phyloP scores from a whole-genome alignment of 805 yeast genomes.

The Cyberlindnera samutprakarnensis region DNA sequence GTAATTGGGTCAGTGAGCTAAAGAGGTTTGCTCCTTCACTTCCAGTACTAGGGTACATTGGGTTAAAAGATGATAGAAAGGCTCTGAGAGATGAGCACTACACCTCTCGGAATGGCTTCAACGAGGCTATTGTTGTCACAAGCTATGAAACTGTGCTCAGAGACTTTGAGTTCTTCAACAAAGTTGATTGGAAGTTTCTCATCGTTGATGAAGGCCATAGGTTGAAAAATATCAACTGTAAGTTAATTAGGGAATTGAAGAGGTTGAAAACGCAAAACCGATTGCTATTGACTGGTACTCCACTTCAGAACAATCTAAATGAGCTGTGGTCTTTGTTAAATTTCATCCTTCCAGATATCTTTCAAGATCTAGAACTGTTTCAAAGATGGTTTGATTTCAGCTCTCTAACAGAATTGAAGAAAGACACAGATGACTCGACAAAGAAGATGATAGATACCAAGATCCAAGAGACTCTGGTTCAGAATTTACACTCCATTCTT shows the following conservation, averaged over 20 bases:
- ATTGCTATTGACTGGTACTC: conserved; percentile 88
- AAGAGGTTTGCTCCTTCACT: conserved; percentile 64
- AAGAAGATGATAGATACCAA: conserved; percentile 48
- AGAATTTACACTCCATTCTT: conserved; percentile 77
- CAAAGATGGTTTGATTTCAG: conserved; percentile 93
- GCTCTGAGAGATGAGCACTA: conserved; percentile 28
- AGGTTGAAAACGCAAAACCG: conserved; percentile 60
- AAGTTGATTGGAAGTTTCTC: conserved; percentile 66
- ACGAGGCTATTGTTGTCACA: conserved; percentile 55
- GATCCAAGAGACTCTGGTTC: conserved; percentile 53
- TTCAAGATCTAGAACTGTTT: conserved; percentile 81
- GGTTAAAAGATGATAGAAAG: conserved; percentile 50
- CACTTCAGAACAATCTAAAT: conserved; percentile 81
- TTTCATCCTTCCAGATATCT: conserved; percentile 87
- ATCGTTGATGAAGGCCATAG: conserved; percentile 97
- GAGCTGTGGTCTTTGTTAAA: conserved; percentile 91
- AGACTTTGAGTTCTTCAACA: conserved; percentile 51
- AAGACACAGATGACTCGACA: conserved; percentile 29
- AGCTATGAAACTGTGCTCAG: conserved; percentile 75
- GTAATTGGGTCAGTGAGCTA: conserved; percentile 80
- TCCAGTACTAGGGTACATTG: conserved; percentile 56
- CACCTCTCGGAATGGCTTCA: conserved; percentile 12
- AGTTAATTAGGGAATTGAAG: conserved; percentile 65
- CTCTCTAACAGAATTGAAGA: conserved; percentile 37
- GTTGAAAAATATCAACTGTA: conserved; percentile 75